Evolutionary conservation across 495 filamentous ascomycete genomes (phyloP).

Genomic region (Entonaema liquescens): DNA sequence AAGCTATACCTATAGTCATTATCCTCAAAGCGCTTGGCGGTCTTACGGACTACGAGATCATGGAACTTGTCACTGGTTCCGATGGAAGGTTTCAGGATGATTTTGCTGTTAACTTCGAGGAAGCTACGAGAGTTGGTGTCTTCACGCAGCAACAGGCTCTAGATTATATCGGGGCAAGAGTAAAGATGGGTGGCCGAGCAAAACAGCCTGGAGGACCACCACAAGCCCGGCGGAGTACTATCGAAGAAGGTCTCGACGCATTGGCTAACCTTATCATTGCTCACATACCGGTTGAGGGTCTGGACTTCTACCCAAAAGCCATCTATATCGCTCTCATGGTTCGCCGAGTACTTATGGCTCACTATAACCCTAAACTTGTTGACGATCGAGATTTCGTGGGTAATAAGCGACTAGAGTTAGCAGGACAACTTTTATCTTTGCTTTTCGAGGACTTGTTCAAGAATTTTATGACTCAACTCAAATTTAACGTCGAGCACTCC

Average conservation of each 20-base stretch:
- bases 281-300: slow-evolving; percentile 86
- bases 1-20: slow-evolving; percentile 91
- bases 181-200: slow-evolving; percentile 80
- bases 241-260: slow-evolving; percentile 89
- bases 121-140: slow-evolving; percentile 79
- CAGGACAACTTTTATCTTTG: slow-evolving; percentile 91
- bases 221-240: slow-evolving; percentile 69
- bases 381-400: slow-evolving; percentile 98
- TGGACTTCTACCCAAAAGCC: slow-evolving; percentile 94
- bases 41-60: slow-evolving; percentile 91
- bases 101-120: slow-evolving; percentile 94
- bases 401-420: slow-evolving; percentile 94
- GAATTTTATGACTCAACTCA: slow-evolving; percentile 85
- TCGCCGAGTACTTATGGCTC: slow-evolving; percentile 90
- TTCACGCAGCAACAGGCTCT: slow-evolving; percentile 94
- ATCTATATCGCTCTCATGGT: slow-evolving; percentile 97
- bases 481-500: slow-evolving; percentile 90
- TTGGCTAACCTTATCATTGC: slow-evolving; percentile 90
- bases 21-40: slow-evolving; percentile 93
- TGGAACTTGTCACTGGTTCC: slow-evolving; percentile 83
- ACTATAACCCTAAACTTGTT: slow-evolving; percentile 84
- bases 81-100: slow-evolving; percentile 90
- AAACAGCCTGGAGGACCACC: slow-evolving; percentile 48
- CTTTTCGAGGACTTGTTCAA: slow-evolving; percentile 99
- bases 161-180: slow-evolving; percentile 84